Base-by-base conservation (phyloP, 805 yeast species). In the Metschnikowia henanensis region DNA sequence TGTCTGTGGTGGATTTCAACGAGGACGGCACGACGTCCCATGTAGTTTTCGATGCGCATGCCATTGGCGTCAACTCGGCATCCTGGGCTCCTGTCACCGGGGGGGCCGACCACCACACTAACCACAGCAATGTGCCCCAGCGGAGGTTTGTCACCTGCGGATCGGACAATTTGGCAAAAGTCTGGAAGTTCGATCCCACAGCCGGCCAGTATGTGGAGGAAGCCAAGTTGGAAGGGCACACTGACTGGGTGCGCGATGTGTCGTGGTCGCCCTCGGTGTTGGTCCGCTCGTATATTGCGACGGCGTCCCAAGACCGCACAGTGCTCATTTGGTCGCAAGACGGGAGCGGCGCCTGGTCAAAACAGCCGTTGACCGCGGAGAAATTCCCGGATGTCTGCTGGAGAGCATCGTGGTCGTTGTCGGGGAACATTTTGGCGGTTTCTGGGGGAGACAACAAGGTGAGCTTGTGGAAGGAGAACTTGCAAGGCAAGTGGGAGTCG, bases 221-320 rank as follows among this genome's bases (percentile, higher is more conserved):
- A 64, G 83, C 83, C 33, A 77, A 80, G 21, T 76, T 94, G 42
- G 83, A 82, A 51, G 99, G 97, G 31, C 99, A 94, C 66, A 75
- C 87, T 15, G 99, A 94, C 66, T 94, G 99, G 99, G 97, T 94
- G 26, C 83, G 99, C 66, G 99, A 94, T 63, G 97, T 92, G 48
- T 89, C 95, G 4, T 94, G 99, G 99, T 89, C 97, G 17, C 97
- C 98, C 37, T 83, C 96, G 2, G 81, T 88, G 37, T 76, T 94
- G 50, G 78, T 88, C 36, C 84, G 87, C 55, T 83, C 95, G 12
- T 92, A 90, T 64, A 86, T 94, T 57, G 99, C 98, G 12, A 83
- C 96, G 29, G 97, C 97, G 8, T 91, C 98, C 18, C 98, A 94
- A 69, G 99, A 94, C 66, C 84, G 88, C 64, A 86, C 95, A 0